phyloP scores from a whole-genome alignment of 2,329 filamentous ascomycete genomes.

The Hypoxylon sp. region DNA sequence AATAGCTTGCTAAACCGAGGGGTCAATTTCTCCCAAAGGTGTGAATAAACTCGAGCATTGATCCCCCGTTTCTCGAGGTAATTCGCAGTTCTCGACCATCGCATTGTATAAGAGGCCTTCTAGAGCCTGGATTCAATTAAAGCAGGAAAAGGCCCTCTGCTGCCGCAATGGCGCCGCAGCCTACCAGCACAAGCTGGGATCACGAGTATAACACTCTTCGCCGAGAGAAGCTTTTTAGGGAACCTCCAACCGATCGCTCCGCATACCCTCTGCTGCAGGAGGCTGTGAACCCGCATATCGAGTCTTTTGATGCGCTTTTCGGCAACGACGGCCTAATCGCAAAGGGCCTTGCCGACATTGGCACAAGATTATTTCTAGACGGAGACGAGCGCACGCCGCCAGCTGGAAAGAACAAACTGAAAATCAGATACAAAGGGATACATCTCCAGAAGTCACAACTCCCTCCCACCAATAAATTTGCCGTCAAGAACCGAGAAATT shows the following conservation, averaged over 20 bases:
- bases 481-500: slow-evolving; percentile 83
- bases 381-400: slow-evolving; percentile 76
- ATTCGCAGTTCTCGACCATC: neutral
- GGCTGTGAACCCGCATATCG: slow-evolving; percentile 91
- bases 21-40: slow-evolving; percentile 25
- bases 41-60: slow-evolving; percentile 13
- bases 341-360: slow-evolving; percentile 88
- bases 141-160: neutral
- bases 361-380: slow-evolving; percentile 88
- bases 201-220: slow-evolving; percentile 88
- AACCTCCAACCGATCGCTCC: slow-evolving; percentile 88
- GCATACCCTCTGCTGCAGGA: slow-evolving; percentile 89
- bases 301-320: slow-evolving; percentile 95
- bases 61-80: neutral
- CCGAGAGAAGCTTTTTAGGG: slow-evolving; percentile 88
- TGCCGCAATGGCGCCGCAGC: slow-evolving; percentile 67
- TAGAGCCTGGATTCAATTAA: slow-evolving; percentile 9
- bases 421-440: slow-evolving; percentile 84
- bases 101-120: neutral
- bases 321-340: slow-evolving; percentile 78
- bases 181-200: slow-evolving; percentile 82
- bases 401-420: slow-evolving; percentile 79
- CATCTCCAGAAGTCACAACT: slow-evolving; percentile 86
- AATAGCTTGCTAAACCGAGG: slow-evolving; percentile 33
- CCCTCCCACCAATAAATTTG: slow-evolving; percentile 86